Base-by-base conservation (phyloP, 1,284 basidiomycete genomes). In the Pisolithus thermaeus region DNA sequence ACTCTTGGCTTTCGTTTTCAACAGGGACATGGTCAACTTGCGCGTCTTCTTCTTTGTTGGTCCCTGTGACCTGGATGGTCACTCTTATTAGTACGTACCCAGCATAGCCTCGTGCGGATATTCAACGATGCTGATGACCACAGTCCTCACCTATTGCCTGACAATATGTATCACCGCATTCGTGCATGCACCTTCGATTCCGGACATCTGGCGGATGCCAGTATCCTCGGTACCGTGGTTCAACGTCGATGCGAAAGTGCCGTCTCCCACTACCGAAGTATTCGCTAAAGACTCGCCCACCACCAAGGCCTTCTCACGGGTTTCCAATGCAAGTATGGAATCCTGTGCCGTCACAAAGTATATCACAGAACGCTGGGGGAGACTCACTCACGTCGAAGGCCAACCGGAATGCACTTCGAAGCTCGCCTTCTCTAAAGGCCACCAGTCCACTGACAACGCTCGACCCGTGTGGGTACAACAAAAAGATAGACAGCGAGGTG, bases 141-240 rank as follows among this genome's bases (percentile, higher is more conserved):
- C 49, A 86, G 83, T 76, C 39, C 60, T 81, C 16, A 59, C 73
- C 9, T 83, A 87, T 58, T 81, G 79, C 60, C 69, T 84, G 55
- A 61, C 70, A 2, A 63, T 87, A 27, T 69, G 77, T 56, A 64
- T 78, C 52, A 62, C 73, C 39, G 60, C 74, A 16, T 61, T 75
- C 52, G 61, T 70, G 3, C 83, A 85, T 55, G 61, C 67, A 37
- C 58, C 55, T 44, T 54, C 58, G 20, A 62, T 75, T 54, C 72
- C 74, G 5, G 65, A 69, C 30, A 67, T 87, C 49, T 86, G 82
- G 82, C 65, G 52, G 22, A 68, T 67, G 32, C 72, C 75, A 3
- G 62, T 85, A 38, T 75, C 77, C 55, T 60, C 64, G 9, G 69
- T 84, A 23, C 70, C 74, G n/a, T 86, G 84, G 84, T 86, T 83